Conservation (phyloP, 768 basidiomycete species). For the Lentinula guzmanii region DNA sequence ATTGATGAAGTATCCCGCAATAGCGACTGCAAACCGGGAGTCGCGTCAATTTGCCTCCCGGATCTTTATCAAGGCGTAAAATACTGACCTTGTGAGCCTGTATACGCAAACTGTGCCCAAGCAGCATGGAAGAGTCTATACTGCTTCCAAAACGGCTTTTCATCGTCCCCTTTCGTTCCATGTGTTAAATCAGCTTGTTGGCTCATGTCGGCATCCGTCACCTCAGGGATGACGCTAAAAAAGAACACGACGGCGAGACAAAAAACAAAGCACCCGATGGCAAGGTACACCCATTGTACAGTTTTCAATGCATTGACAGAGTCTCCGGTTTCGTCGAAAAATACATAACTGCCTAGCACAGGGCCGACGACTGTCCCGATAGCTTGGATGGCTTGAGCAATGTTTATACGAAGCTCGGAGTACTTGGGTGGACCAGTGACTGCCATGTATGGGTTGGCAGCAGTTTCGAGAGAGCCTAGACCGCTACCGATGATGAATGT, state of each 20-base stretch:
- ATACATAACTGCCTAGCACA: slow-evolving; percentile 26
- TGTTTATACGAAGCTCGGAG: slow-evolving; percentile 26
- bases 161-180: slow-evolving; percentile 18
- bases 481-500: slow-evolving; percentile 30
- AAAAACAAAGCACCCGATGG: slow-evolving; percentile 27
- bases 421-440: slow-evolving; percentile 28
- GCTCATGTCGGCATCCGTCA: slow-evolving; percentile 29
- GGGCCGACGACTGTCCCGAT: slow-evolving; percentile 26
- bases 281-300: slow-evolving; percentile 27
- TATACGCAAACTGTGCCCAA: slow-evolving; percentile 27
- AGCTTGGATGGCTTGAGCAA: slow-evolving; percentile 28
- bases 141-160: slow-evolving; percentile 22
- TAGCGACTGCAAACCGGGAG: slow-evolving; percentile 18
- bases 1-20: slow-evolving; percentile 28
- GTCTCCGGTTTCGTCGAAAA: slow-evolving; percentile 27
- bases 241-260: slow-evolving; percentile 24
- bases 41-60: not conserved
- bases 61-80: not conserved
- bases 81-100: slow-evolving; percentile 24
- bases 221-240: slow-evolving; percentile 27
- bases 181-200: slow-evolving; percentile 27
- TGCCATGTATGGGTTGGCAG: slow-evolving; percentile 30
- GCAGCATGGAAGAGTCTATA: slow-evolving; percentile 25
- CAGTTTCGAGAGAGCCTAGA: slow-evolving; percentile 25
- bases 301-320: slow-evolving; percentile 22